A percentile compares a stretch with the other conserved stretches of the same genome.
Evolutionary conservation across 139 green algal species (phyloP).

Genomic region (Haematococcus sp.): DNA sequence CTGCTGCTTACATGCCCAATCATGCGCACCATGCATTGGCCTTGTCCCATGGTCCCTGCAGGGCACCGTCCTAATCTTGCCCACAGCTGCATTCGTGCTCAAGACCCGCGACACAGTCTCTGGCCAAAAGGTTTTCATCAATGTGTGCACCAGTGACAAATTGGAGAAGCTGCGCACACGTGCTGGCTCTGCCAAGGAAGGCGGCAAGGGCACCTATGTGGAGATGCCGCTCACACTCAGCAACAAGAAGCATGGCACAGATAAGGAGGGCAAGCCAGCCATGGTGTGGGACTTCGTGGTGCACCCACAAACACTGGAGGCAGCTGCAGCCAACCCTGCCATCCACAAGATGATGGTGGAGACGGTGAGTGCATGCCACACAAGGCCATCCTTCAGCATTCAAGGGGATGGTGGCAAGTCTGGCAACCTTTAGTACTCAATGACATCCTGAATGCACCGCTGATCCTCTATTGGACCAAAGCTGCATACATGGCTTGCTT

Average conservation of each 20-base stretch:
- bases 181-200: neutral
- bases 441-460: neutral
- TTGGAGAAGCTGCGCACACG: neutral
- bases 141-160: constrained; percentile 67
- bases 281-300: constrained; percentile 62
- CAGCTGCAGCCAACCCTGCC: constrained; percentile 11
- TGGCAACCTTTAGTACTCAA: no score
- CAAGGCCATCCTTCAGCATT: neutral
- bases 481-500: neutral
- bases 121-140: constrained; percentile 58
- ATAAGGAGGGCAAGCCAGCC: constrained; percentile 37
- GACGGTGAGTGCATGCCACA: constrained; percentile 29
- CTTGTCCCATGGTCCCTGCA: neutral
- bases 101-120: constrained; percentile 39
- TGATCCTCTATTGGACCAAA: neutral
- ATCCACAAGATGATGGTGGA: constrained; percentile 40
- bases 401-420: neutral
- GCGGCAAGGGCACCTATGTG: constrained; percentile 2
- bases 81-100: constrained; percentile 44
- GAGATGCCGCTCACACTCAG: constrained; percentile 33
- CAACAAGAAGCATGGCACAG: constrained; percentile 28
- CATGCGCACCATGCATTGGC: no score
- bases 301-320: constrained; percentile 41
- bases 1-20: no score
- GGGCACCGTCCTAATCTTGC: constrained; percentile 56